Percentiles rank a stretch among this genome's conserved stretches.
Conservation (phyloP, 768 basidiomycete species). For the Tylopilus sp. region DNA sequence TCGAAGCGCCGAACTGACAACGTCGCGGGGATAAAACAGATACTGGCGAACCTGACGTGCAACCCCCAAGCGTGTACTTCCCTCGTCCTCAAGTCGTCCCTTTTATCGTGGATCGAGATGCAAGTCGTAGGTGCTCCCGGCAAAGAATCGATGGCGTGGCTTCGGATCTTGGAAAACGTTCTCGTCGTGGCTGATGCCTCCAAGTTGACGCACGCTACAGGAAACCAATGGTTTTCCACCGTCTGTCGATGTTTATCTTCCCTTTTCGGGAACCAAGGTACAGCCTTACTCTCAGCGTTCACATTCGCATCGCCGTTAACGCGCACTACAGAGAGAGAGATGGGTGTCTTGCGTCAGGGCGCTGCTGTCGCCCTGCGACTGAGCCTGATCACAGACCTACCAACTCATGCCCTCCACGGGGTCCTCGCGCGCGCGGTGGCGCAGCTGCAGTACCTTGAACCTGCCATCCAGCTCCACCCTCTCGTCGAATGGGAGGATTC, state of each 20-base stretch:
- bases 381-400: conserved; percentile 31
- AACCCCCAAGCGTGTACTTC: conserved; percentile 67
- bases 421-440: conserved; percentile 31
- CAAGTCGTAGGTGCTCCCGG: conserved; percentile 39
- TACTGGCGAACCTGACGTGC: conserved; percentile 71
- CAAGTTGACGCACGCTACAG: conserved; percentile 53
- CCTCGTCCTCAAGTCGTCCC: conserved; percentile 64
- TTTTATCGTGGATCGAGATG: conserved; percentile 82
- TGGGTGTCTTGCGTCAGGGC: conserved; percentile 20
- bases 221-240: conserved; percentile 57
- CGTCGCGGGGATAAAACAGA: conserved; percentile 34
- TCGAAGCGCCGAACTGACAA: neutral
- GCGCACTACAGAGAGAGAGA: conserved; percentile 14
- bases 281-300: neutral
- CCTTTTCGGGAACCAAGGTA: conserved; percentile 17
- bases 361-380: conserved; percentile 36
- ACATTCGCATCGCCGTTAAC: neutral
- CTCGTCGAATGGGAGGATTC: neutral
- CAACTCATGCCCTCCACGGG: conserved; percentile 23
- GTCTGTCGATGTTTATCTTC: conserved; percentile 49
- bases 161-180: conserved; percentile 64
- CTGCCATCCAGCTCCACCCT: conserved; percentile 3
- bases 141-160: conserved; percentile 56
- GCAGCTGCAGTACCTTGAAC: conserved; percentile 32
- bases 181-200: conserved; percentile 44